Percentiles rank a stretch among this genome's conserved stretches.
These are phyloP conservation scores for Myxozyma melibiosi DNA, from an alignment of 805 yeast genomes.

Conservation along the genomic window DNA sequence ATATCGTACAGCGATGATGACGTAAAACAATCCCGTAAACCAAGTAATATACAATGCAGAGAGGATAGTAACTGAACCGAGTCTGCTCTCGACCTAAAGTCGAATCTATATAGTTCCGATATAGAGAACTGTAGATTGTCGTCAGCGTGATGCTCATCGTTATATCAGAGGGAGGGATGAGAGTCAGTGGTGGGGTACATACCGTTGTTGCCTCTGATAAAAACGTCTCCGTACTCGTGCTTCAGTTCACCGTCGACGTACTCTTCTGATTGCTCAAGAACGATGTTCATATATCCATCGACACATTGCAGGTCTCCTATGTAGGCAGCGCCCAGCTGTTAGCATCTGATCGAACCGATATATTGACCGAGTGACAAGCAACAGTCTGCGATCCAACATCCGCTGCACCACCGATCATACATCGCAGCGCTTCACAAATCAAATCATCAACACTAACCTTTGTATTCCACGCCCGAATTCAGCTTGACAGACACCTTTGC, in stretches of 20 bases:
- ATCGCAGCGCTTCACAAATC: not conserved
- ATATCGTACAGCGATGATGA: no score
- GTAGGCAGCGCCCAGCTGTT: not conserved
- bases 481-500: conserved; percentile 79
- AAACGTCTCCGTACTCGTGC: conserved; percentile 71
- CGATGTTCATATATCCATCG: conserved; percentile 96
- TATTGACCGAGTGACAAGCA: no score
- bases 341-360: no score
- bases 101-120: not conserved
- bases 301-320: conserved; percentile 71
- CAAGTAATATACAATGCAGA: no score
- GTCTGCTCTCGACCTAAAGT: not conserved
- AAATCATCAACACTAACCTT: conserved; percentile 50
- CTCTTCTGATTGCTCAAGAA: conserved; percentile 77
- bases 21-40: no score
- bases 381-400: no score
- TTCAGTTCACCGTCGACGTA: conserved; percentile 52
- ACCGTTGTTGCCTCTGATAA: conserved; percentile 86
- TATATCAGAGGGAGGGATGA: no score
- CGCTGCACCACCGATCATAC: no score
- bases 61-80: no score
- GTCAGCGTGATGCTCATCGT: not conserved
- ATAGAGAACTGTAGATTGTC: not conserved
- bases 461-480: conserved; percentile 83
- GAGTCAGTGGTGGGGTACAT: conserved; percentile 39